Base-by-base conservation (phyloP, 257 asterid genomes). In the Scutellaria baicalensis region DNA sequence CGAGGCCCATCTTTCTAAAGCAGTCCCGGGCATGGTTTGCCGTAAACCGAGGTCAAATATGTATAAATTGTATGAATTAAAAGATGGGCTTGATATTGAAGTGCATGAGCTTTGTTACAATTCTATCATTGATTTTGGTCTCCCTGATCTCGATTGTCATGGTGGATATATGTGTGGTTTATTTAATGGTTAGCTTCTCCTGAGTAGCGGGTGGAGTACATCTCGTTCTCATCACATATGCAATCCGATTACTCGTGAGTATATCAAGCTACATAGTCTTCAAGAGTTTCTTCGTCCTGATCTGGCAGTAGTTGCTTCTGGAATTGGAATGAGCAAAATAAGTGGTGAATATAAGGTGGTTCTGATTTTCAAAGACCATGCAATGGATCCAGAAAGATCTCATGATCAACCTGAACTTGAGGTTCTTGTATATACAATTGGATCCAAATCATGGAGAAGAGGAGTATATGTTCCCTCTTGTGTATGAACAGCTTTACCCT, bases 191-290 rank as follows among this genome's bases (percentile, higher is more conserved):
- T 71, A 71, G 40, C 36, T 79, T 23, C 69, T 67, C 43, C 11
- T 79, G 33, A 2, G 33, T 4, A 27, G 3, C 3, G 33, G 33
- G 3, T 1, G 0, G 0, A 27, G 4, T 27, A 27, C 12, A 2
- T 39, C 48, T 0, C 52, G 54, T 8, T 13, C n/a, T 20, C 40
- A 54, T 40, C 59, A 54, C 21, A 11, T 81, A 11, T 79, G 80
- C 73, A 84, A 84, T 71, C 89, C 83, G 4, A 75, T 56, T 59
- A 76, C 71, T 2, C 77, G 72, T 0, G 83, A 81, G 12, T 77
- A 69, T 16, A 58, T 77, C 18, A 7, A 52, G 6, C 73, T 84
- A 45, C 80, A 68, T 6, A 5, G 4, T 8, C 79, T 62, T 5
- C 58, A 35, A 10, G 66, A 75, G 9, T 10, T 1, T 1, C 21